Conservation (phyloP, 2,329 filamentous ascomycete genomes). For the Tolypocladium amazonense region DNA sequence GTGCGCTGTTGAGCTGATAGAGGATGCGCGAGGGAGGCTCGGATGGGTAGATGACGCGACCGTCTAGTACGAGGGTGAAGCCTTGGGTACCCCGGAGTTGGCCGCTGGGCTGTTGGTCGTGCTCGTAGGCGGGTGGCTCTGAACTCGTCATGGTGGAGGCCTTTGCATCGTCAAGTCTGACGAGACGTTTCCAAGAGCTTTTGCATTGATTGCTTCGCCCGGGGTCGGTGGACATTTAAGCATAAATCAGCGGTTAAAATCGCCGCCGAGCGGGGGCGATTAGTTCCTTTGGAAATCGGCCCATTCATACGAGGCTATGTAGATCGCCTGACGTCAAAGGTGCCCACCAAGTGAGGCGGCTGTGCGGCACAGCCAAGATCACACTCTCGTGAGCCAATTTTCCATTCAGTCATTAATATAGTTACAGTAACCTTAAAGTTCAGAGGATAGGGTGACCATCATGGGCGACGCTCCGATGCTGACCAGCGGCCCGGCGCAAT, state of each 20-base stretch:
- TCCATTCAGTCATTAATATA: no score
- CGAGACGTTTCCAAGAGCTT: not conserved
- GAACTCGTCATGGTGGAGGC: not conserved
- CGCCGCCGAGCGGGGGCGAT: not conserved
- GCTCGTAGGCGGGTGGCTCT: constrained; percentile 8
- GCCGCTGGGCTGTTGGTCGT: not conserved
- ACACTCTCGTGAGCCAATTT: no score
- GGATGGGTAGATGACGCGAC: not conserved
- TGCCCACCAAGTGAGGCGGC: no score
- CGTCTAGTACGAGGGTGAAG: not conserved
- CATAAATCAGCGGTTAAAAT: not conserved
- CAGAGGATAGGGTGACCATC: no score
- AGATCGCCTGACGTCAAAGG: no score
- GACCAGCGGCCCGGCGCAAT: no score
- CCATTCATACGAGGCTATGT: not conserved
- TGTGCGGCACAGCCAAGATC: no score
- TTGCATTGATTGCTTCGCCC: no score
- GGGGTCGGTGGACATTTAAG: not conserved
- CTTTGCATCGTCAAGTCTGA: not conserved
- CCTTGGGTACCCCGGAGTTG: not conserved
- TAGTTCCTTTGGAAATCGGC: not conserved
- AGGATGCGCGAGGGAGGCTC: not conserved
- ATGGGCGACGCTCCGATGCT: no score
- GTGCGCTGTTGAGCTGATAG: not conserved
- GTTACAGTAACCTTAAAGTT: no score